Evolutionary conservation across 768 basidiomycete species (phyloP).

Genomic region (Neoboletus magnificus): DNA sequence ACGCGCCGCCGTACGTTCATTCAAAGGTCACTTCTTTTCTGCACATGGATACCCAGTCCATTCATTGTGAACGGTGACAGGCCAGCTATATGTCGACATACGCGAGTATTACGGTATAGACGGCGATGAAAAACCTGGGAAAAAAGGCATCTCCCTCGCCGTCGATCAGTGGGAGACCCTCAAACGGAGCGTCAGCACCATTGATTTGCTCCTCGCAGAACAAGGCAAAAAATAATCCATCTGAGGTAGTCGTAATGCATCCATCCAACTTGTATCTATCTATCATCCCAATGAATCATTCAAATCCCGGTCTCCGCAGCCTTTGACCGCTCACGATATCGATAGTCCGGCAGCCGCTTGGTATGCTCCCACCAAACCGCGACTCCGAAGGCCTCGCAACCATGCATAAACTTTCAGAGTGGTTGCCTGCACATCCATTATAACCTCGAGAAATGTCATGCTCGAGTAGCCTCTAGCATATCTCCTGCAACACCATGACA

Average conservation of each 20-base stretch:
- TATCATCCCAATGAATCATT: neutral
- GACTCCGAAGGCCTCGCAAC: conserved; percentile 57
- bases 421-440: conserved; percentile 62
- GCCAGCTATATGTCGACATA: conserved; percentile 60
- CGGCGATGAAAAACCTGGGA: conserved; percentile 70
- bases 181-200: conserved; percentile 38
- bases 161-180: conserved; percentile 67
- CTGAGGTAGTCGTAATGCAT: neutral
- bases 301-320: neutral
- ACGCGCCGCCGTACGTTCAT: conserved; percentile 53
- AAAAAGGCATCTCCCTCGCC: conserved; percentile 72
- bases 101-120: conserved; percentile 65
- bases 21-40: conserved; percentile 39
- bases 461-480: conserved; percentile 53
- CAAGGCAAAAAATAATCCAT: conserved; percentile 18
- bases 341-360: conserved; percentile 69
- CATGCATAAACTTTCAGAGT: conserved; percentile 56
- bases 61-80: conserved; percentile 30
- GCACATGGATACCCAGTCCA: conserved; percentile 21
- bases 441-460: conserved; percentile 52
- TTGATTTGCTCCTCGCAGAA: conserved; percentile 51
- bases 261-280: neutral
- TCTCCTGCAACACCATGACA: conserved; percentile 41
- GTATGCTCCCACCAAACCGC: conserved; percentile 63
- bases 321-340: conserved; percentile 9